Percentiles rank a stretch among this genome's conserved stretches.
phyloP scores from a whole-genome alignment of 2,329 filamentous ascomycete genomes.

The Colletotrichum nymphaeae region DNA sequence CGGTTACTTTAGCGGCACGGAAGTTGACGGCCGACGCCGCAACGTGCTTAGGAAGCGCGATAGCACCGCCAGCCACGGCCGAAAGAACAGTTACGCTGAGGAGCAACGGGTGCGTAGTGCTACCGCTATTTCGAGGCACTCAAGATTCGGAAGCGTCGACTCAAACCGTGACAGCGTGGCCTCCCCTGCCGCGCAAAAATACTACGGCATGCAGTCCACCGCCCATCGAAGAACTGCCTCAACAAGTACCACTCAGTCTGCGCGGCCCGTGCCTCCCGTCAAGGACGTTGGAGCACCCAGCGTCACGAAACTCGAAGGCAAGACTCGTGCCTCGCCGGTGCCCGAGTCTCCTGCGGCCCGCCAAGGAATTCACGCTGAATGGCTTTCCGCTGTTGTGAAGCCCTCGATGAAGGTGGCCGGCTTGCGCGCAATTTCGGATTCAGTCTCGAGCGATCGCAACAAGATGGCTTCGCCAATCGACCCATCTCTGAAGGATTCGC shows the following conservation, averaged over 20 bases:
- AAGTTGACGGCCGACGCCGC: conserved; percentile 79
- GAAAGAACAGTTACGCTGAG: conserved; percentile 81
- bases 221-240: conserved; percentile 72
- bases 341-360: conserved; percentile 56
- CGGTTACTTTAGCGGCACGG: conserved; percentile 93
- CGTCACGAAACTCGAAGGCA: conserved; percentile 70
- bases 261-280: conserved; percentile 60
- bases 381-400: conserved; percentile 64
- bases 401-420: conserved; percentile 66
- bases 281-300: conserved; percentile 67
- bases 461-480: conserved; percentile 64
- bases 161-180: conserved; percentile 73
- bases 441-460: conserved; percentile 66
- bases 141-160: conserved; percentile 82
- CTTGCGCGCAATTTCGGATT: conserved; percentile 88
- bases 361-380: conserved; percentile 63
- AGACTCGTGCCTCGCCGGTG: conserved; percentile 49
- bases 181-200: conserved; percentile 76
- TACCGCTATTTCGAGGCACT: conserved; percentile 77
- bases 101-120: conserved; percentile 76
- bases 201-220: conserved; percentile 66
- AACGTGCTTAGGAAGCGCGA: conserved; percentile 86
- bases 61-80: conserved; percentile 67
- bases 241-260: conserved; percentile 66
- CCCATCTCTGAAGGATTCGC: conserved; percentile 62